These are phyloP conservation scores for Delphinella strobiligena DNA, from an alignment of 2,329 filamentous ascomycete genomes.

Conservation along the genomic window DNA sequence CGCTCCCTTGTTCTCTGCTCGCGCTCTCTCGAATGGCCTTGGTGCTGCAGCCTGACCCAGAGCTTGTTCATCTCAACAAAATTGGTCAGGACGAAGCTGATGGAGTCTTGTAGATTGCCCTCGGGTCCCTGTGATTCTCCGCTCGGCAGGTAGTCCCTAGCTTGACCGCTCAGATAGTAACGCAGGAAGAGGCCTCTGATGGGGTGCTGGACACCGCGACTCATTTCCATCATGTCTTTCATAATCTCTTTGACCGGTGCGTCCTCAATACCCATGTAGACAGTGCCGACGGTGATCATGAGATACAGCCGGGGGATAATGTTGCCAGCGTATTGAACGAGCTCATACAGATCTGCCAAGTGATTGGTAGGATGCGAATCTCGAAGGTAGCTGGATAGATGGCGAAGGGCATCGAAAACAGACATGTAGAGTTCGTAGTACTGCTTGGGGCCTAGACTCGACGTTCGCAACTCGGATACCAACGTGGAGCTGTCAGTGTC, in stretches of 20 bases:
- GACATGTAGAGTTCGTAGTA: constrained; percentile 99
- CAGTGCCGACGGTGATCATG: constrained; percentile 98
- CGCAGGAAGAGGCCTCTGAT: constrained; percentile 88
- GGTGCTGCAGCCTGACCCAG: constrained; percentile 94
- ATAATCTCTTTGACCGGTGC: constrained; percentile 98
- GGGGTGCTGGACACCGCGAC: constrained; percentile 89
- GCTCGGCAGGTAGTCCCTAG: constrained; percentile 73
- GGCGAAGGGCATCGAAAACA: constrained; percentile 92
- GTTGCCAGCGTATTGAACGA: constrained; percentile 96
- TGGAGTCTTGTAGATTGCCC: constrained; percentile 91
- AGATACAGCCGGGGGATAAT: constrained; percentile 93
- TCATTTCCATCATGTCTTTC: constrained; percentile 99
- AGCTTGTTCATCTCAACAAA: constrained; percentile 99
- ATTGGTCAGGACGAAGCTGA: constrained; percentile 95
- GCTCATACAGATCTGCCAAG: constrained; percentile 92
- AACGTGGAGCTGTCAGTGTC: constrained; percentile 66
- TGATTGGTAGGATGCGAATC: constrained; percentile 97
- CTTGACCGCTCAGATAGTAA: constrained; percentile 93
- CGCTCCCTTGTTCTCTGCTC: constrained; percentile 89
- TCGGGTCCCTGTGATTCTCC: constrained; percentile 82
- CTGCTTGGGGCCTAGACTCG: constrained; percentile 94
- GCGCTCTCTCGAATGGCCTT: constrained; percentile 88
- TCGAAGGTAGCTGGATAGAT: constrained; percentile 89
- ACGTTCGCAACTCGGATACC: constrained; percentile 95
- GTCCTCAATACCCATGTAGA: constrained; percentile 97